Evolutionary conservation across 2,329 filamentous ascomycete genomes (phyloP).

Genomic region (Apiospora aurea): DNA sequence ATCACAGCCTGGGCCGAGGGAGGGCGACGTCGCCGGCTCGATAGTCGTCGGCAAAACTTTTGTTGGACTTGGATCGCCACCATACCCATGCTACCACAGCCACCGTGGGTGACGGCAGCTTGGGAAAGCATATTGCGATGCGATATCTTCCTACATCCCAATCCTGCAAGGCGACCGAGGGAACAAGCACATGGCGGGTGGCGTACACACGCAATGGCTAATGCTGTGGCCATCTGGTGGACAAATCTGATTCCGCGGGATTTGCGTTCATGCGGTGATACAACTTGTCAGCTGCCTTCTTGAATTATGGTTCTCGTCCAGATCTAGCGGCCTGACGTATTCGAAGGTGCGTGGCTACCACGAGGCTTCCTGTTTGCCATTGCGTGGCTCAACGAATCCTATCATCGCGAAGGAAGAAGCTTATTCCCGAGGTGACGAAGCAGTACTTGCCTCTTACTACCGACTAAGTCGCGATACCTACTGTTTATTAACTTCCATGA

Average conservation of each 20-base stretch:
- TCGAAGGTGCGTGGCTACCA: background rate
- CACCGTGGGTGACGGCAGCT: background rate
- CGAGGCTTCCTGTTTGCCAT: background rate
- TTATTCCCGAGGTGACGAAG: slow-evolving; percentile 8
- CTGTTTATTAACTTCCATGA: background rate
- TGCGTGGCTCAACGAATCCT: slow-evolving; percentile 2
- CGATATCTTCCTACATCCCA: background rate
- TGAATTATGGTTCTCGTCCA: background rate
- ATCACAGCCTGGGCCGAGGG: no score
- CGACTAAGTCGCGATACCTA: background rate
- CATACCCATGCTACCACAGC: background rate
- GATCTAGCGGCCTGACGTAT: background rate
- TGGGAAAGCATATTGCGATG: background rate
- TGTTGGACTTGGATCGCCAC: background rate
- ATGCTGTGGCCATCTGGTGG: background rate
- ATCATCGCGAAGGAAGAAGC: background rate
- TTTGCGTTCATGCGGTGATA: no score
- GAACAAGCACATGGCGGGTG: background rate
- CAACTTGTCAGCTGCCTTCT: background rate
- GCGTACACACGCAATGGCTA: background rate
- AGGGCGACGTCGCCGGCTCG: no score
- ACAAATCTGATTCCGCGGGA: background rate
- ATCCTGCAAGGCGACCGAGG: background rate
- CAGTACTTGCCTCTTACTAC: no score
- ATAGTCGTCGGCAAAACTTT: background rate